Base-by-base conservation (phyloP, 345 rosid species). In the Eutrema japonicum region DNA sequence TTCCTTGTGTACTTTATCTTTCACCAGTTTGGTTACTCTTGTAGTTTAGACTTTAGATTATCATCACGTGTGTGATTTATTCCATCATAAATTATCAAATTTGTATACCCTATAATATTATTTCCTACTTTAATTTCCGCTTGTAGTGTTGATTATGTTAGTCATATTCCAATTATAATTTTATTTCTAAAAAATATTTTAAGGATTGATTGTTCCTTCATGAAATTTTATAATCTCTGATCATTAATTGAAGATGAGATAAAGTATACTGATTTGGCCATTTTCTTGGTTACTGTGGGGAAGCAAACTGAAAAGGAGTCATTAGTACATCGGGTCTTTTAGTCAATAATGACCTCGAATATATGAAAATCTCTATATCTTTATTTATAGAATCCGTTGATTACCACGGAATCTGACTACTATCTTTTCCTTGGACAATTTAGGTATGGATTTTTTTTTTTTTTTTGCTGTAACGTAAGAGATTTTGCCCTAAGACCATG, bases 331-430 rank as follows among this genome's bases (percentile, higher is more conserved):
- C 46, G 8, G 26, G 8, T 26, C n/a, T 66, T 45, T 7, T 33
- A 33, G 30, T 75, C 61, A 61, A 37, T 68, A 43, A 43, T 68
- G 41, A 68, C 64, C 63, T 68, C 56, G 79, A 83, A 86, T 75
- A 82, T 82, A 82, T 74, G 56, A 61, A 73, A 77, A 45, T 64
- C 1, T 11, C 1, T 11, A 4, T 35, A 8, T 36, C 14, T 9
- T 9, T 45, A 46, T 36, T 13, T 5, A 13, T 7, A 48, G 46
- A 49, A 58, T 61, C 69, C 26, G 64, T 61, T 68, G 64, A 68
- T 75, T 75, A 52, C 74, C 74, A 68, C 49, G 68, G 69, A 75
- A 61, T 68, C 64, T 68, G 64, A 68, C 64, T 45, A 50, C 49
- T 47, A 61, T 65, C 51, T 71, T 4, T 40, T 29, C 36, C 37